A percentile compares a stretch with the other conserved stretches of the same genome.
Evolutionary conservation across 2,329 filamentous ascomycete species (phyloP).

Genomic region (Cercospora sesami): DNA sequence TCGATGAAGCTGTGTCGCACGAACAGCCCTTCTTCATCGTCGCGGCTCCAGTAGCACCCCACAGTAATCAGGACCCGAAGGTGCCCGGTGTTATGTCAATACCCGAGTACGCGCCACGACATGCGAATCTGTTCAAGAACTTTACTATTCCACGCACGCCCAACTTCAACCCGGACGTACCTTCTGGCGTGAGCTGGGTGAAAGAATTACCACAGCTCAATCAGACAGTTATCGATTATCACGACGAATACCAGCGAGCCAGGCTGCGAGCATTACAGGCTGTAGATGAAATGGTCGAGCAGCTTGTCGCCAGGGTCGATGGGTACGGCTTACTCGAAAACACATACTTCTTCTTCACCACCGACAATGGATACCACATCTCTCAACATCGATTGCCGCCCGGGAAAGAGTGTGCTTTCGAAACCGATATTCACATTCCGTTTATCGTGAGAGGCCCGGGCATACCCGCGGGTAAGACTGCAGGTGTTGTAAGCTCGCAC

Average conservation of each 20-base stretch:
- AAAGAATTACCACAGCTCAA: conserved; percentile 47
- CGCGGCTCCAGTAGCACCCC: conserved; percentile 37
- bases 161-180: conserved; percentile 63
- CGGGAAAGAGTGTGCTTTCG: conserved; percentile 42
- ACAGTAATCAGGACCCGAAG: conserved; percentile 29
- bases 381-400: conserved; percentile 42
- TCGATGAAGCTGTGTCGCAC: conserved; percentile 43
- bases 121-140: conserved; percentile 63
- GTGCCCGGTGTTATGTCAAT: conserved; percentile 17
- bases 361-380: conserved; percentile 45
- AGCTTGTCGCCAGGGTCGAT: conserved; percentile 47
- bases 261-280: conserved; percentile 54
- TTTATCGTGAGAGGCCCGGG: conserved; percentile 43
- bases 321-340: conserved; percentile 49
- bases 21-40: conserved; percentile 36
- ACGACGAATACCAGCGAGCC: conserved; percentile 55
- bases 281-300: conserved; percentile 57
- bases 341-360: conserved; percentile 46
- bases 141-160: conserved; percentile 61
- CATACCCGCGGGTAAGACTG: conserved; percentile 33
- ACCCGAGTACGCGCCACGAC: conserved; percentile 44
- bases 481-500: conserved; percentile 40
- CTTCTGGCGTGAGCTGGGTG: conserved; percentile 52
- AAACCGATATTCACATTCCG: conserved; percentile 44
- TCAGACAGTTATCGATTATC: conserved; percentile 50